Conservation (phyloP, 176 grass and related monocot species). For the Triticum aestivum region DNA sequence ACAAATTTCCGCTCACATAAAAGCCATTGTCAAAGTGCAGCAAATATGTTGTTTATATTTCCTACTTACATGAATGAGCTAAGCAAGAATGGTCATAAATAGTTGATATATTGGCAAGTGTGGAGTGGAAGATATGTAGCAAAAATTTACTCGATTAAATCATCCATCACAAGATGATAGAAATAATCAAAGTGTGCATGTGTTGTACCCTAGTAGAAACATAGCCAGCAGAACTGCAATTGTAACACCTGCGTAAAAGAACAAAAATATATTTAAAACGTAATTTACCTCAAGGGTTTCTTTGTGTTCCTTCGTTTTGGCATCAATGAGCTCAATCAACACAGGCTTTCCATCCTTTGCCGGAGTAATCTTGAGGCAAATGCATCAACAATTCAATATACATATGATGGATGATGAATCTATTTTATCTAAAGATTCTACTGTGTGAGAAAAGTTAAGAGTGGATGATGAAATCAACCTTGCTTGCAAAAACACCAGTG, state of each 20-base stretch:
- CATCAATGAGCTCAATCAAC: slow-evolving; percentile 93
- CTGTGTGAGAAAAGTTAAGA: background rate
- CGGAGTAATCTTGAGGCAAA: slow-evolving; percentile 75
- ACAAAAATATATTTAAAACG: slow-evolving; percentile 26
- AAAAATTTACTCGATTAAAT: background rate
- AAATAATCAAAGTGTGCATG: background rate
- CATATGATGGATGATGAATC: slow-evolving; percentile 6
- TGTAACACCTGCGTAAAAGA: background rate
- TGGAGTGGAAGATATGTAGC: background rate
- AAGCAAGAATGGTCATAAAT: background rate
- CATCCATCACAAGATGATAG: slow-evolving; percentile 10
- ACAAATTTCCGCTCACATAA: background rate
- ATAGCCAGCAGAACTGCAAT: background rate
- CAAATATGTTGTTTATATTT: background rate
- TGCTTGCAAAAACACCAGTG: slow-evolving; percentile 91
- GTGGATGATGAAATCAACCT: slow-evolving; percentile 50
- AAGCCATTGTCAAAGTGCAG: background rate
- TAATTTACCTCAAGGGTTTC: slow-evolving; percentile 84
- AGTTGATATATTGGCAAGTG: background rate
- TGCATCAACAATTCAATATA: slow-evolving; percentile 19
- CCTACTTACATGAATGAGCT: background rate
- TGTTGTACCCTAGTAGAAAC: background rate
- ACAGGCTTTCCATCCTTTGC: slow-evolving; percentile 93
- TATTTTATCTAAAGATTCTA: slow-evolving; percentile 13
- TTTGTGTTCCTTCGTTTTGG: slow-evolving; percentile 89